These are phyloP conservation scores for Saturnispora saitoi DNA, from an alignment of 805 yeast species.

Conservation along the genomic window DNA sequence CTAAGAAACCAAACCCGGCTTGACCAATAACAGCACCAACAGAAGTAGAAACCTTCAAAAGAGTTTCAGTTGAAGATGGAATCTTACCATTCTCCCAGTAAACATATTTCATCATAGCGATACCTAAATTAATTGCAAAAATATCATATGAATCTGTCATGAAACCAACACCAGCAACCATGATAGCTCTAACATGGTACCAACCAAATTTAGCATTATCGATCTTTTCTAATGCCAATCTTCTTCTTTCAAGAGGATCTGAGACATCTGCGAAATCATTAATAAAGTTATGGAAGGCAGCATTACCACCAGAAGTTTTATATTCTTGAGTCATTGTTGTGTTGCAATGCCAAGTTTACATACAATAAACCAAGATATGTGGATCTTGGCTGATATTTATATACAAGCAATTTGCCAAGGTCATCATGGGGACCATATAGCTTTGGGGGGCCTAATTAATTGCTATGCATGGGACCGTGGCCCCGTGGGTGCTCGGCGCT, in stretches of 20 bases:
- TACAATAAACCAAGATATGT: neutral
- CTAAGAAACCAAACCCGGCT: slow-evolving; percentile 72
- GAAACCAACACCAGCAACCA: slow-evolving; percentile 91
- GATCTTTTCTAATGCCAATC: slow-evolving; percentile 75
- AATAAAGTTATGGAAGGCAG: slow-evolving; percentile 77
- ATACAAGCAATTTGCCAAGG: neutral
- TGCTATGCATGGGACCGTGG: neutral
- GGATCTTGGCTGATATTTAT: neutral
- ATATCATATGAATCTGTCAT: slow-evolving; percentile 89
- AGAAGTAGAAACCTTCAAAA: slow-evolving; percentile 81
- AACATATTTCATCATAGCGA: slow-evolving; percentile 69
- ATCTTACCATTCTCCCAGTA: slow-evolving; percentile 49
- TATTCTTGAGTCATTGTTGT: slow-evolving; percentile 3
- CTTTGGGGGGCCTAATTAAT: neutral
- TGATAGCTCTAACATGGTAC: slow-evolving; percentile 75
- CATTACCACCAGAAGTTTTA: slow-evolving; percentile 63
- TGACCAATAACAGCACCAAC: slow-evolving; percentile 94
- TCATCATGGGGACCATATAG: neutral
- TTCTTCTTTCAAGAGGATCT: slow-evolving; percentile 81
- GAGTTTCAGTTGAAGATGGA: slow-evolving; percentile 66
- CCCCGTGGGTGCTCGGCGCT: slow-evolving; percentile 3
- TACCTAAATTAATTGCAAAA: slow-evolving; percentile 78
- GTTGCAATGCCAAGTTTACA: neutral
- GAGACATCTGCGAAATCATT: slow-evolving; percentile 75
- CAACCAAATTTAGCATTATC: slow-evolving; percentile 74